Evolutionary conservation across 495 filamentous ascomycete genomes (phyloP).

Genomic region (Lasiosphaeria hispida): DNA sequence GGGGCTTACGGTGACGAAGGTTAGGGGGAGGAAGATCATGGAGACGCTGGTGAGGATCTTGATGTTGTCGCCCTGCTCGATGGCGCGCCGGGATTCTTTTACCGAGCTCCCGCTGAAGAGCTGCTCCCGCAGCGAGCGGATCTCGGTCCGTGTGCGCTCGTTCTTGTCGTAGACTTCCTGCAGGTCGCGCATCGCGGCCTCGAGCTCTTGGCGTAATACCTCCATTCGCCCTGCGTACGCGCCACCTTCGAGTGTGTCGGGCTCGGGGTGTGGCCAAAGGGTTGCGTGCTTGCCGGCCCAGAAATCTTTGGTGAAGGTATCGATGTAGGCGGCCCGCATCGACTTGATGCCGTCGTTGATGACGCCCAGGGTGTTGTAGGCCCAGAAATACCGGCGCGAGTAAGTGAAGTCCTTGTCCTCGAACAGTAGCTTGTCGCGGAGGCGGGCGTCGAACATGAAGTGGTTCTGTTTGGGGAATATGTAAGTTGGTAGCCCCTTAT

Average conservation of each 20-base stretch:
- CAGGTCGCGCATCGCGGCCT: slow-evolving; percentile 26
- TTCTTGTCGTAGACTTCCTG: slow-evolving; percentile 24
- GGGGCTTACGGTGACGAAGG: slow-evolving; percentile 35
- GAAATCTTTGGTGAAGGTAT: slow-evolving; percentile 50
- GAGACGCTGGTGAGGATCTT: slow-evolving; percentile 39
- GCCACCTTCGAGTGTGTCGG: slow-evolving; percentile 9
- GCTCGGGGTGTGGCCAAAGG: slow-evolving; percentile 33
- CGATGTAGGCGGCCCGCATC: slow-evolving; percentile 47
- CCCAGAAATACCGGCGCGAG: slow-evolving; percentile 58
- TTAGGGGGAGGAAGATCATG: slow-evolving; percentile 42
- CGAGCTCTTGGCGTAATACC: slow-evolving; percentile 25
- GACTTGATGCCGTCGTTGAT: slow-evolving; percentile 56
- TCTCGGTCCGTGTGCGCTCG: slow-evolving; percentile 29
- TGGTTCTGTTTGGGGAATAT: slow-evolving; percentile 28
- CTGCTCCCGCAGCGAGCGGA: slow-evolving; percentile 32
- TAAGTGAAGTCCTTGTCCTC: slow-evolving; percentile 55
- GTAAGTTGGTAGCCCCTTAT: not conserved
- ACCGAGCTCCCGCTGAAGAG: slow-evolving; percentile 35
- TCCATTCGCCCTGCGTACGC: slow-evolving; percentile 21
- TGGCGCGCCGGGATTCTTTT: slow-evolving; percentile 31
- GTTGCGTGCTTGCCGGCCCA: slow-evolving; percentile 48
- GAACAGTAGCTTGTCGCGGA: slow-evolving; percentile 54
- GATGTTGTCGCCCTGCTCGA: slow-evolving; percentile 41
- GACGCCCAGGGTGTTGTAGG: slow-evolving; percentile 52
- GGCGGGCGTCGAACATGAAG: slow-evolving; percentile 52